Percentiles rank a stretch among this genome's conserved stretches.
Conservation (phyloP, 495 filamentous ascomycete genomes). For the Stereocaulon alpinum region DNA sequence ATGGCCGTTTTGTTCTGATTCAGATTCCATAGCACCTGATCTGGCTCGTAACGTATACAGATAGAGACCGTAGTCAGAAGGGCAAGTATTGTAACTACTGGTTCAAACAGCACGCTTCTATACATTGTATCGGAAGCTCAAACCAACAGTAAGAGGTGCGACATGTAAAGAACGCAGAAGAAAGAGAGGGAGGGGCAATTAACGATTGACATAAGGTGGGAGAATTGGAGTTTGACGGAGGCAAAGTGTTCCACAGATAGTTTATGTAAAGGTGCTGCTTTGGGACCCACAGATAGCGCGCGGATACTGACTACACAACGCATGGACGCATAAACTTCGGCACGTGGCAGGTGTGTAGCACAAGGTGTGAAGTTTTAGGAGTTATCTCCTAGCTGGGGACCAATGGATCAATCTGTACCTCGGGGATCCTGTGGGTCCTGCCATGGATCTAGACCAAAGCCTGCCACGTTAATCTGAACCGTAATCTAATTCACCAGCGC, state of each 20-base stretch:
- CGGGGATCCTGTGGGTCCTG: neutral
- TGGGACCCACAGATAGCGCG: neutral
- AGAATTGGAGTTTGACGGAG: neutral
- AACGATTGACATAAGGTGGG: slow-evolving; percentile 1
- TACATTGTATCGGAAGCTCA: neutral
- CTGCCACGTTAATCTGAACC: neutral
- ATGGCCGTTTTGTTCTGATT: slow-evolving; percentile 32
- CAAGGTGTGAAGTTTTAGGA: neutral
- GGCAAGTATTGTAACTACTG: neutral
- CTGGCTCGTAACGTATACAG: slow-evolving; percentile 17
- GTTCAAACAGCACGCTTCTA: neutral
- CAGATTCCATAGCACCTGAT: slow-evolving; percentile 31
- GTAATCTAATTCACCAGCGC: neutral
- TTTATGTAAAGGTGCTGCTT: neutral
- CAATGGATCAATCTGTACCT: neutral
- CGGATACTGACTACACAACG: neutral
- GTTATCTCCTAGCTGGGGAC: neutral
- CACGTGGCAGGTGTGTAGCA: neutral
- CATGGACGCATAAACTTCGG: neutral
- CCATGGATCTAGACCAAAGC: no score
- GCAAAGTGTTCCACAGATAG: neutral
- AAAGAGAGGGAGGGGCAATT: neutral
- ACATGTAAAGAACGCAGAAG: neutral
- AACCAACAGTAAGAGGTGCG: neutral
- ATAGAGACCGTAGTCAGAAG: slow-evolving; percentile 2